phyloP scores from a whole-genome alignment of 1,284 basidiomycete species.

The Trichosporon sp. region DNA sequence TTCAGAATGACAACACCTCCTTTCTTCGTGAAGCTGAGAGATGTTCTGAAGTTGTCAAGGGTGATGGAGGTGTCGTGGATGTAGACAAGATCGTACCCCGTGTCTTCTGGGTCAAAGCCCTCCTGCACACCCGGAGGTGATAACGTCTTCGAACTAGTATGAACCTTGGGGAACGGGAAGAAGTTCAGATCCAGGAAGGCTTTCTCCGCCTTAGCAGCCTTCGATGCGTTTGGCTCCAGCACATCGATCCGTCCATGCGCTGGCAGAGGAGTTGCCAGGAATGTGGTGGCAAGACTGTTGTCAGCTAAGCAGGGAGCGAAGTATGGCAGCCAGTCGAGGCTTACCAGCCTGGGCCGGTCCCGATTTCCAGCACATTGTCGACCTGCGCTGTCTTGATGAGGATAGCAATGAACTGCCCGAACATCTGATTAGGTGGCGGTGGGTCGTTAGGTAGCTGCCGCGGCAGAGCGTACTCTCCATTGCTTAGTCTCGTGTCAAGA shows the following conservation, averaged over 20 bases:
- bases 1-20: conserved; percentile 39
- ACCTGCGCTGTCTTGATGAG: conserved; percentile 30
- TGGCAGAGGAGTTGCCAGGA: conserved; percentile 33
- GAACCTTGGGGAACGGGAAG: conserved; percentile 38
- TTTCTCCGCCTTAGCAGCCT: conserved; percentile 33
- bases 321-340: neutral
- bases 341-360: conserved; percentile 39
- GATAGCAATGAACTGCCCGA: conserved; percentile 38
- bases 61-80: conserved; percentile 40
- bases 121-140: conserved; percentile 26
- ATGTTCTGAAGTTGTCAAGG: conserved; percentile 34
- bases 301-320: neutral
- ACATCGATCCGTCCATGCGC: conserved; percentile 40
- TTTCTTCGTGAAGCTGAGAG: conserved; percentile 29
- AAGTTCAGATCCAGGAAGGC: conserved; percentile 39
- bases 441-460: neutral
- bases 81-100: conserved; percentile 40
- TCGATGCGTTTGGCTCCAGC: conserved; percentile 29
- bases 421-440: neutral
- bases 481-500: neutral
- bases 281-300: conserved; percentile 34
- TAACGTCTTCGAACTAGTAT: conserved; percentile 26
- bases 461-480: neutral
- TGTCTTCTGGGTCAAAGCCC: conserved; percentile 14
- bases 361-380: conserved; percentile 38